Evolutionary conservation across 2,329 filamentous ascomycete genomes (phyloP).

Genomic region (Talaromyces sp.): DNA sequence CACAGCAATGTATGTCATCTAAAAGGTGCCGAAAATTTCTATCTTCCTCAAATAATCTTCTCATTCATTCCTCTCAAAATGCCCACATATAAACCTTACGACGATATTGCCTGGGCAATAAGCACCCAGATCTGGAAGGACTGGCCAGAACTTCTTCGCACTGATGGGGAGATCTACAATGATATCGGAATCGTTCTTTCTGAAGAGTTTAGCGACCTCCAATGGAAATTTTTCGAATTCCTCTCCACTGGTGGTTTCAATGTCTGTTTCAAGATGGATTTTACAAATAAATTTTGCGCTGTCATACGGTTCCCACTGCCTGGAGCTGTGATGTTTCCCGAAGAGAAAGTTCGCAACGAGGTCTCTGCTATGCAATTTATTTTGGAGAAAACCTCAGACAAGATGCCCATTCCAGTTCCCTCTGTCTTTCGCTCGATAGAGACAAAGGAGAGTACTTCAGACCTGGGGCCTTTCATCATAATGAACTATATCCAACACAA

Average conservation of each 20-base stretch:
- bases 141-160: constrained; percentile 4
- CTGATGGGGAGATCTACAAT: constrained; percentile 7
- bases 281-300: constrained; percentile 11
- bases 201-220: background rate
- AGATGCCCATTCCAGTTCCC: constrained; percentile 8
- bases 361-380: constrained; percentile 12
- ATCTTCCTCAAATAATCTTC: no score
- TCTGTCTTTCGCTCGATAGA: background rate
- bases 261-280: constrained; percentile 24
- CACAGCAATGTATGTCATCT: no score
- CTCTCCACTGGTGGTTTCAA: constrained; percentile 23
- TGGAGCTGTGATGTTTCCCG: constrained; percentile 22
- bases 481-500: constrained; percentile 31
- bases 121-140: constrained; percentile 4
- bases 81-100: no score
- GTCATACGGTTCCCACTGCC: constrained; percentile 26
- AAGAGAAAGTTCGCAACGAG: constrained; percentile 29
- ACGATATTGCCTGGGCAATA: constrained; percentile 8
- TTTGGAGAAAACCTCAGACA: constrained; percentile 1
- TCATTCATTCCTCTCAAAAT: no score
- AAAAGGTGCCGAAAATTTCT: no score
- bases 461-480: constrained; percentile 38
- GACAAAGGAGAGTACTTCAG: constrained; percentile 10
- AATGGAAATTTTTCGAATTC: background rate
- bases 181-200: constrained; percentile 11